phyloP scores from a whole-genome alignment of 768 basidiomycete species.

The Termitomyces sp. region DNA sequence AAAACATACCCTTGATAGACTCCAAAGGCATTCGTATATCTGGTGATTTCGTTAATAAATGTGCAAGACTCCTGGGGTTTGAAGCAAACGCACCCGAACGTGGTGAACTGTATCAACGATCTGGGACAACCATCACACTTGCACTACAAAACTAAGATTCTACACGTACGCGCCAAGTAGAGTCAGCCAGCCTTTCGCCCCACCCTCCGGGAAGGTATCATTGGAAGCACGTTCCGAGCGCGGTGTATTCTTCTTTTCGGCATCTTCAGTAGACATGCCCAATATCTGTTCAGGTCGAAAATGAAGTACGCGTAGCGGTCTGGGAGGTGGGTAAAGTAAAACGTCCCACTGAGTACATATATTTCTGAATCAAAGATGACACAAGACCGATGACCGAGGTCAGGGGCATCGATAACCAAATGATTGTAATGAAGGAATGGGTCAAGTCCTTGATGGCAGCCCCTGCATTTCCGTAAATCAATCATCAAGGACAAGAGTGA shows the following conservation, averaged over 20 bases:
- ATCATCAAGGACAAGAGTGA: no score
- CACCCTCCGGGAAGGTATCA: slow-evolving; percentile 5
- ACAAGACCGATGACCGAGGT: no score
- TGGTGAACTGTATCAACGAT: not conserved
- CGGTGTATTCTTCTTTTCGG: not conserved
- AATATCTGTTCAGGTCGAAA: no score
- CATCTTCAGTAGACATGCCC: not conserved
- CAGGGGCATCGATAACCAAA: no score
- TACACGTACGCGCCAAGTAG: slow-evolving; percentile 8
- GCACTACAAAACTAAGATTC: not conserved
- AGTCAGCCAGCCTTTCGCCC: slow-evolving; percentile 4
- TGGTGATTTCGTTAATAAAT: not conserved
- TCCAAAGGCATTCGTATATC: slow-evolving; percentile 2
- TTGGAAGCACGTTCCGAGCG: not conserved
- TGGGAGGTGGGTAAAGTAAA: no score
- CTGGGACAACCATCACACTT: not conserved
- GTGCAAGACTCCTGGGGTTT: not conserved
- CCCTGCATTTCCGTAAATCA: no score
- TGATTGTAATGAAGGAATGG: no score
- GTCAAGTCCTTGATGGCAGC: no score
- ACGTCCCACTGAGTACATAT: no score
- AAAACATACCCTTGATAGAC: slow-evolving; percentile 5
- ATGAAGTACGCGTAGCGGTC: no score
- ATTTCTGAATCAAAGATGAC: no score
- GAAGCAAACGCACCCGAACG: not conserved